Conservation (phyloP, 169 alveolate genomes). For the Plasmodium ovale region DNA sequence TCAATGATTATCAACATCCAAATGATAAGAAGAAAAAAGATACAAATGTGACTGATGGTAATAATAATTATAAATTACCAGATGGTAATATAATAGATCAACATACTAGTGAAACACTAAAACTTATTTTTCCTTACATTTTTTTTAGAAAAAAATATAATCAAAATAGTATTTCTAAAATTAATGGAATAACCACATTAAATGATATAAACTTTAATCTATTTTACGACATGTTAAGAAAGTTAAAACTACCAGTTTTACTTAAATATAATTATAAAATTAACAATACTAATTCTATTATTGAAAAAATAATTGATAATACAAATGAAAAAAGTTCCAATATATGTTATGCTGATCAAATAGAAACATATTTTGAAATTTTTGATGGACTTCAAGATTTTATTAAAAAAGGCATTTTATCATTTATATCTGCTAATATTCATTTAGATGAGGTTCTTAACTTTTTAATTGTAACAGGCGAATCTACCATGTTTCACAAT, state of each 20-base stretch:
- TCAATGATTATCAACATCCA: slow-evolving; percentile 25
- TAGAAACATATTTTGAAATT: slow-evolving; percentile 55
- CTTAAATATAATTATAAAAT: slow-evolving; percentile 58
- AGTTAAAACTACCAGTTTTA: slow-evolving; percentile 56
- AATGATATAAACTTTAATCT: slow-evolving; percentile 38
- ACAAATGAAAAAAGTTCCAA: slow-evolving; percentile 28
- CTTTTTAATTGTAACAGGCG: slow-evolving; percentile 82
- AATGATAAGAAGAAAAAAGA: slow-evolving; percentile 59
- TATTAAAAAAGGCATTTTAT: slow-evolving; percentile 70
- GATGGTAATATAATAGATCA: slow-evolving; percentile 81
- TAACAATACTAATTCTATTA: slow-evolving; percentile 23
- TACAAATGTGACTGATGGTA: slow-evolving; percentile 9
- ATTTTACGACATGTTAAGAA: slow-evolving; percentile 53
- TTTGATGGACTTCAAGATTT: slow-evolving; percentile 70
- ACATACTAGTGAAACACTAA: slow-evolving; percentile 64
- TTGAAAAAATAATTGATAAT: slow-evolving; percentile 48
- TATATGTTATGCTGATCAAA: slow-evolving; percentile 47
- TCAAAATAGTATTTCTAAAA: slow-evolving; percentile 50
- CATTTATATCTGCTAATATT: slow-evolving; percentile 58
- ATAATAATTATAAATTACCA: slow-evolving; percentile 78
- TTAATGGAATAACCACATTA: slow-evolving; percentile 14
- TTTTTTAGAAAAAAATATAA: slow-evolving; percentile 71
- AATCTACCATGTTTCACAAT: slow-evolving; percentile 79
- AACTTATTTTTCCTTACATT: slow-evolving; percentile 75
- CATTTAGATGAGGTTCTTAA: slow-evolving; percentile 65